Evolutionary conservation across 441 rosid species (phyloP), one percentile per base, ranked within the genome.

Genomic region (Gossypium schwendimanii): DNA sequence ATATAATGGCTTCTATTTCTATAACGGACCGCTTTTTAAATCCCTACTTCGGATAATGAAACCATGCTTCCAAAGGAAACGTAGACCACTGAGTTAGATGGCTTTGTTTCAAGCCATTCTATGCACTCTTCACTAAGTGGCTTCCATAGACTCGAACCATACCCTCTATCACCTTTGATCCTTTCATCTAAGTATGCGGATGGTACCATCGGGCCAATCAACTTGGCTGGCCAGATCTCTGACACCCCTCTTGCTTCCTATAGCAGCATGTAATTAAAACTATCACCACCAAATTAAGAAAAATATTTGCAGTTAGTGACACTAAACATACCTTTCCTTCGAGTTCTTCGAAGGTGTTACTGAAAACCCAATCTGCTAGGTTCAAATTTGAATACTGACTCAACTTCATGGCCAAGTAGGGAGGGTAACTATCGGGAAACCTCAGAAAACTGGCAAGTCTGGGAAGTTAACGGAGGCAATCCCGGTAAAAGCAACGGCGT

Each of bases 201-300:
- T 17, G 97, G 98, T 23, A 89, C 82, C 91, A 84, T 84, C 0
- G 96, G 98, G n/a, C 98, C 98, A 0, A 92, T 86, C 76, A 89
- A 73, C 71, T 86, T 88, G 5, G 78, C 91, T 0, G 76, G 87
- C 88, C 91, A 87, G 9, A 85, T 76, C 57, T 79, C 82, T 3
- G 81, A 76, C 50, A 85, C 77, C n/a, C 76, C 78, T 76, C 15
- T 77, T 39, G 78, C 87, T 66, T 80, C 87, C 86, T 87, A 73
- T 87, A 21, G 52, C 7, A 73, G 52, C 23, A 49, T 26, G 54
- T 18, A 24, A 26, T 57, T 14, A 54, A 11, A 69, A 26, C 1
- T 31, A 70, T 54, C 18, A 20, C 28, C 17, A 11, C 41, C n/a
- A 36, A 31, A 53, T 24, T 23, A 33, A 21, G 4, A 68, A 15